phyloP scores from a whole-genome alignment of 129 eudicot genomes.

The Flaveria bidentis region DNA sequence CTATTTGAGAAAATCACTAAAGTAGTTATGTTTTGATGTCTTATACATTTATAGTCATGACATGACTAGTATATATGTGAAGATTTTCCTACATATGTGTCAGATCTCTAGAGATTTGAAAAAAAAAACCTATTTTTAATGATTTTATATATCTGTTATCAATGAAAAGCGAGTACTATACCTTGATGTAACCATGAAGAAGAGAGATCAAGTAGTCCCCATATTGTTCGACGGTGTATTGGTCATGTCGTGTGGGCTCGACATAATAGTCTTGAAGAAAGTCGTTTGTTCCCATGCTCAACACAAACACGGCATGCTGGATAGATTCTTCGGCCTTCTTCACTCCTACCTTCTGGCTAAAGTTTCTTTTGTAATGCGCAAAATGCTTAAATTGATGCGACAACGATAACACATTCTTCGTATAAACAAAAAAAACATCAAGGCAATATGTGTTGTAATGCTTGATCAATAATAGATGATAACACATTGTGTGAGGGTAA shows the following conservation, averaged over 20 bases:
- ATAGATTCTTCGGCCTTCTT: constrained; percentile 37
- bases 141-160: neutral
- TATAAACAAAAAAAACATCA: neutral
- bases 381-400: constrained; percentile 53
- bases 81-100: no score
- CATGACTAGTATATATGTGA: neutral
- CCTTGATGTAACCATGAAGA: constrained; percentile 47
- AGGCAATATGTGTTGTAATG: neutral
- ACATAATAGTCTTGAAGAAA: constrained; percentile 55
- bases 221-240: constrained; percentile 52
- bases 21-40: neutral
- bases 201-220: constrained; percentile 48
- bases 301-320: constrained; percentile 35
- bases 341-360: constrained; percentile 37
- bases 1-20: neutral
- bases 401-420: constrained; percentile 43
- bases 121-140: no score
- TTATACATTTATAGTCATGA: neutral
- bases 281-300: constrained; percentile 67
- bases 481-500: neutral
- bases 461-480: neutral
- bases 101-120: no score
- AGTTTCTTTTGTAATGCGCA: constrained; percentile 49
- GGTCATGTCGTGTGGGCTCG: constrained; percentile 41
- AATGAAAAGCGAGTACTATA: neutral